These are phyloP conservation scores for Karstenula rhodostoma DNA, from an alignment of 2,329 filamentous ascomycete species.

Conservation along the genomic window DNA sequence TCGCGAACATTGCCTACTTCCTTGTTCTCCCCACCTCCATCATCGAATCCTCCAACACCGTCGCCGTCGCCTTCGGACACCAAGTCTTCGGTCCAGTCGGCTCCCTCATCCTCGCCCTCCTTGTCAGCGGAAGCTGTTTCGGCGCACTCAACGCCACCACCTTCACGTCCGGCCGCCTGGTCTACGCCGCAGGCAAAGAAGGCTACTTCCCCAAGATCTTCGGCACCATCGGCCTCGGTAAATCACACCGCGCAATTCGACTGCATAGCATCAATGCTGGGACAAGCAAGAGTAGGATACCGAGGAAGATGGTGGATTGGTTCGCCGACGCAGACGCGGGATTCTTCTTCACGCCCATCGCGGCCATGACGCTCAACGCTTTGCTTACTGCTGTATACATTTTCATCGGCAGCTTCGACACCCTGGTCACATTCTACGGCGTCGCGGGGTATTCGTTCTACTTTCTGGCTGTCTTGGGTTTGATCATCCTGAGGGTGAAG, in stretches of 20 bases:
- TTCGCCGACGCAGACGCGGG: slow-evolving; percentile 72
- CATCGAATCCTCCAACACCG: slow-evolving; percentile 89
- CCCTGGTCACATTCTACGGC: slow-evolving; percentile 94
- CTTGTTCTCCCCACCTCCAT: slow-evolving; percentile 83
- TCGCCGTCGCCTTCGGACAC: slow-evolving; percentile 92
- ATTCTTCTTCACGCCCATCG: slow-evolving; percentile 92
- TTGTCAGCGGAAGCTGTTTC: slow-evolving; percentile 91
- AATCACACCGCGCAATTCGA: slow-evolving; percentile 47
- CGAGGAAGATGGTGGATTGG: slow-evolving; percentile 34
- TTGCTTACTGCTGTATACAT: slow-evolving; percentile 79
- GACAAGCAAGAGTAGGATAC: slow-evolving; percentile 30
- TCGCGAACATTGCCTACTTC: slow-evolving; percentile 94
- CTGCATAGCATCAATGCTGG: slow-evolving; percentile 37
- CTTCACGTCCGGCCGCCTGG: slow-evolving; percentile 89
- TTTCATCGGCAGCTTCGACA: slow-evolving; percentile 86
- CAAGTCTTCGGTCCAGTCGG: slow-evolving; percentile 89
- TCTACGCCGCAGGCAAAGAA: slow-evolving; percentile 95
- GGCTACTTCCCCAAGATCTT: slow-evolving; percentile 88
- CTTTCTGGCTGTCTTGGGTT: slow-evolving; percentile 90
- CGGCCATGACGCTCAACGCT: slow-evolving; percentile 85
- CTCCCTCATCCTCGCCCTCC: slow-evolving; percentile 82
- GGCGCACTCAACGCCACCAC: slow-evolving; percentile 93
- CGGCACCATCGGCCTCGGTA: slow-evolving; percentile 78
- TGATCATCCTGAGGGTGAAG: slow-evolving; percentile 86
- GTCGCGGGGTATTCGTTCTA: slow-evolving; percentile 98